Conservation (phyloP, 805 yeast species). For the Yarrowia yakushimensis region DNA sequence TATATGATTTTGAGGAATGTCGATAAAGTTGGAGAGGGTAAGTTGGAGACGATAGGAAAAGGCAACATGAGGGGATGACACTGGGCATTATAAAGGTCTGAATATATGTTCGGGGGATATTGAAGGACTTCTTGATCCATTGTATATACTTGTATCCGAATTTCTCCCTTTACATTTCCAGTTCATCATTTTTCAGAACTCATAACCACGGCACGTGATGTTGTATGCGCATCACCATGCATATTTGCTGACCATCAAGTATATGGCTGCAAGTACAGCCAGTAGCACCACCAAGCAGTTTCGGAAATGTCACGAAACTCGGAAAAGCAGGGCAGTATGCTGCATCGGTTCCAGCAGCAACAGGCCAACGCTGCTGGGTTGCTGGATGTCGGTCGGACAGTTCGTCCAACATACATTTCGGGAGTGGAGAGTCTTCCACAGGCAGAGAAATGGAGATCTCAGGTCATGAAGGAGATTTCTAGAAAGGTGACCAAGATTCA, state of each 20-base stretch:
- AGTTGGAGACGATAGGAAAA: not conserved
- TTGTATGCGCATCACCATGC: not conserved
- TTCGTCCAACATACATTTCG: conserved; percentile 60
- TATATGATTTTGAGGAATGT: conserved; percentile 21
- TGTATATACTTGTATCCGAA: too few relatives aligned
- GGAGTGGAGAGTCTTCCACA: conserved; percentile 53
- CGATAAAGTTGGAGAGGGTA: conserved; percentile 23
- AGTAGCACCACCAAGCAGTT: too few relatives aligned
- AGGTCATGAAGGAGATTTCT: conserved; percentile 62
- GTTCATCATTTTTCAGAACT: too few relatives aligned
- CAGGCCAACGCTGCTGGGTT: conserved; percentile 59
- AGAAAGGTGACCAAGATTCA: conserved; percentile 58
- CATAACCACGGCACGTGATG: not conserved
- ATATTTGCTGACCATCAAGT: not conserved
- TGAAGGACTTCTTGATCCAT: too few relatives aligned
- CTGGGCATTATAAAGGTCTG: not conserved
- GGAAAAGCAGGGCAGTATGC: conserved; percentile 70
- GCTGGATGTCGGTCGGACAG: conserved; percentile 51
- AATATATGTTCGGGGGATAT: too few relatives aligned
- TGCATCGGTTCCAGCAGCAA: conserved; percentile 61
- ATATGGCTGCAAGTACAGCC: not conserved
- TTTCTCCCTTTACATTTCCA: too few relatives aligned
- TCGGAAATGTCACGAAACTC: conserved; percentile 81
- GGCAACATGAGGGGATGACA: not conserved
- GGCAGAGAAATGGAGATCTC: conserved; percentile 67